Percentiles rank a stretch among this genome's conserved stretches.
Conservation (phyloP, 2,329 filamentous ascomycete genomes). For the Xylaria sp. region DNA sequence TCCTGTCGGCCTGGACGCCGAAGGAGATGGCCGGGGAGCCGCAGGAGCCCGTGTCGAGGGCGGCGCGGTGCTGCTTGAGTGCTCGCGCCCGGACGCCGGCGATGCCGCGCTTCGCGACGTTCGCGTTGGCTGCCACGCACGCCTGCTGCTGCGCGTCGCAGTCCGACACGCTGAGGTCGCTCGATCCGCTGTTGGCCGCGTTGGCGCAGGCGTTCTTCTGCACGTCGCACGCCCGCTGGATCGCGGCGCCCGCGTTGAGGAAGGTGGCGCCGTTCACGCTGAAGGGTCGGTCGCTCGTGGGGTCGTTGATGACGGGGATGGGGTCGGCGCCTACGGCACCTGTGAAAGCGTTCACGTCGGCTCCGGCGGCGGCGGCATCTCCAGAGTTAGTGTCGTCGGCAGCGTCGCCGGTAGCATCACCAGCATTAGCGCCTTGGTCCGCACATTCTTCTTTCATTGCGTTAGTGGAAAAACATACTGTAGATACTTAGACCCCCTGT, state of each 20-base stretch:
- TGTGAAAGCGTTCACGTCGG: conserved; percentile 59
- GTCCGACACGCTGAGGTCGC: conserved; percentile 52
- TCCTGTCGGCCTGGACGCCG: conserved; percentile 59
- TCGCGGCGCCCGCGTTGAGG: conserved; percentile 56
- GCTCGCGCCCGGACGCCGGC: conserved; percentile 18
- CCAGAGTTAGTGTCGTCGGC: no score
- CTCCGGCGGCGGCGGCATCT: conserved; percentile 40
- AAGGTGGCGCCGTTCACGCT: conserved; percentile 67
- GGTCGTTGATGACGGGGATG: conserved; percentile 52
- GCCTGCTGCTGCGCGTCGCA: conserved; percentile 56
- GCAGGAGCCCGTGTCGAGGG: conserved; percentile 58
- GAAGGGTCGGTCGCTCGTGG: conserved; percentile 56
- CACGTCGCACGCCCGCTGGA: conserved; percentile 60
- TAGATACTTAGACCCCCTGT: neutral
- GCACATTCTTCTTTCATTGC: conserved; percentile 1
- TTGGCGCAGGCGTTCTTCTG: conserved; percentile 63
- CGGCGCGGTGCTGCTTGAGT: conserved; percentile 8
- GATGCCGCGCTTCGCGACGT: conserved; percentile 31
- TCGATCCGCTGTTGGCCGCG: conserved; percentile 57
- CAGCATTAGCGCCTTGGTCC: conserved; percentile 1
- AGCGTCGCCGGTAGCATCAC: conserved; percentile 30
- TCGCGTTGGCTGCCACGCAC: conserved; percentile 47
- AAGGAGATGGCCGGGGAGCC: conserved; percentile 61
- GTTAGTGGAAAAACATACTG: neutral
- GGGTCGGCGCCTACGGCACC: conserved; percentile 56